Evolutionary conservation across 768 basidiomycete genomes (phyloP), one percentile per base, ranked within the genome.

Genomic region (Kwoniella europaea): DNA sequence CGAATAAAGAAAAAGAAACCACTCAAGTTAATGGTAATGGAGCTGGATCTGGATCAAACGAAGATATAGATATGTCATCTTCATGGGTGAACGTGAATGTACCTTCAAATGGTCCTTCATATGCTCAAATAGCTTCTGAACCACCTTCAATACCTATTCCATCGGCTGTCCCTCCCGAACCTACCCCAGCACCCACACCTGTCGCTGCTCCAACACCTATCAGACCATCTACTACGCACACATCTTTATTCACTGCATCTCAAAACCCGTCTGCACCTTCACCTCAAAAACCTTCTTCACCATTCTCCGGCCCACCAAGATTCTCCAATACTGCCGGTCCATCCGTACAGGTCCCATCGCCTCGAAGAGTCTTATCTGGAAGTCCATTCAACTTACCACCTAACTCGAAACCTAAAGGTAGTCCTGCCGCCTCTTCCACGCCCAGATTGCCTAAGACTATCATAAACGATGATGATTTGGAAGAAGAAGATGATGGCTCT

Each of bases 261-360:
- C 64, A 57, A 27, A 56, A 20, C 27, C 16, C 15, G n/a, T 52
- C 46, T 6, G 27, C 61, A 4, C 68, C 65, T 22, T 67, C 64
- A 18, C 55, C 58, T 35, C 43, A 68, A 13, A 35, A 43, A 55
- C 62, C 67, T 13, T 22, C 63, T 18, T 73, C 74, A 9, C 76
- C 80, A 0, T 81, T 81, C 66, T 46, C 76, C 15, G 80, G 80
- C 12, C 80, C 80, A 56, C 80, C 80, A 10, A 57, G 74, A 44
- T 81, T 81, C 68, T 69, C 76, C 1, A 29, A 66, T 10, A 43
- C 53, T 5, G 52, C 64, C 52, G 56, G 54, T 55, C 52, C 22
- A 55, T n/a, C 52, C 18, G 56, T 46, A 22, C 44, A 44, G 43
- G 68, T 22, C 64, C 66, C 62, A 12, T 71, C 61, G 20, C 65